These are phyloP conservation scores for Xerocomus amazonicus DNA, from an alignment of 1,284 basidiomycete genomes.

Conservation along the genomic window DNA sequence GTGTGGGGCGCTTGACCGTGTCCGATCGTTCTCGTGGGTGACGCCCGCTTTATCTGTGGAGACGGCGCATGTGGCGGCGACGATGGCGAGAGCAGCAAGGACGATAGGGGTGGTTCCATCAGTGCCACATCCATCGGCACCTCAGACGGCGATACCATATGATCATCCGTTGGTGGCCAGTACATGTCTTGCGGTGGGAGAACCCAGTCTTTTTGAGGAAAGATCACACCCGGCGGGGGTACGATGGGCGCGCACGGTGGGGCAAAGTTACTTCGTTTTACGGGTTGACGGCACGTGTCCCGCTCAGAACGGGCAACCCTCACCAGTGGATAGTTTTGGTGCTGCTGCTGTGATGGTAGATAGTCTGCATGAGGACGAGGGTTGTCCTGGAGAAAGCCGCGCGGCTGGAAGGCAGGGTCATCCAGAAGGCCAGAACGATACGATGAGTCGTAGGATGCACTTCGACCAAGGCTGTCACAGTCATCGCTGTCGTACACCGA, in stretches of 20 bases:
- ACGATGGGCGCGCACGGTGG: conserved; percentile 12
- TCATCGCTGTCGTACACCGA: conserved; percentile 30
- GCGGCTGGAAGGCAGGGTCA: conserved; percentile 7
- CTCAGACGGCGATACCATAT: conserved; percentile 5
- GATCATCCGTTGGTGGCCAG: conserved; percentile 7
- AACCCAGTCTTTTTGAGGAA: conserved; percentile 25
- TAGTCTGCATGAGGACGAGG: conserved; percentile 14
- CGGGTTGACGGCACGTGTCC: conserved; percentile 11
- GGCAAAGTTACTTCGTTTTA: conserved; percentile 11
- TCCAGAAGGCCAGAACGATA: conserved; percentile 6
- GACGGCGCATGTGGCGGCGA: conserved; percentile 15
- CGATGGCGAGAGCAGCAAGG: conserved; percentile 20
- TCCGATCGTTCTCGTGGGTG: conserved; percentile 9
- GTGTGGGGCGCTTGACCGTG: conserved; percentile 9
- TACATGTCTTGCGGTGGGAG: conserved; percentile 14
- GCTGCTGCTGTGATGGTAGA: conserved; percentile 11
- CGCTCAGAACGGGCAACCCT: conserved; percentile 5
- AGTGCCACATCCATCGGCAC: conserved; percentile 1
- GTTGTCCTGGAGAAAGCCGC: conserved; percentile 6
- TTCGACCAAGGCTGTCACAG: conserved; percentile 25
- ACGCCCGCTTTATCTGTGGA: conserved; percentile 14
- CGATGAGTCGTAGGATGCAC: conserved; percentile 16
- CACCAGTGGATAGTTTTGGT: conserved; percentile 11
- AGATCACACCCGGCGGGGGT: conserved; percentile 28
- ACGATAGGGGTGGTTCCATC: conserved; percentile 11